phyloP scores from a whole-genome alignment of 129 eudicot species.

The Saussurea involucrata region DNA sequence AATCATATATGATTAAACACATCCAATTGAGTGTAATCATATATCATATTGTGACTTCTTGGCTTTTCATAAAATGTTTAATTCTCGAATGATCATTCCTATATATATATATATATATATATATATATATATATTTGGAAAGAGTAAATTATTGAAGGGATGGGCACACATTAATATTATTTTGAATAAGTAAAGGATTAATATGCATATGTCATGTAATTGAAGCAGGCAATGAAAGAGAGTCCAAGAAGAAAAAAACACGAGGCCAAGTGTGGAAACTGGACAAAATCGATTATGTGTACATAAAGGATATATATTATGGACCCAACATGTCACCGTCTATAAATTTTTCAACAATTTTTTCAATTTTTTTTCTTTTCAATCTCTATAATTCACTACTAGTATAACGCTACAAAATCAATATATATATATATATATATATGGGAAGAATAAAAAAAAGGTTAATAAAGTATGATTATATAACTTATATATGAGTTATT shows the following conservation, averaged over 20 bases:
- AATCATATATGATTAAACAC: too few species aligned
- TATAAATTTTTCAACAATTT: not conserved
- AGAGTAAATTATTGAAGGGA: conserved; percentile 2
- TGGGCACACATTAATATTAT: conserved; percentile 1
- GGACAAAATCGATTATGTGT: not conserved
- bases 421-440: too few species aligned
- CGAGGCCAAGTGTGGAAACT: conserved; percentile 1
- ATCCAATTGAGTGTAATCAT: too few species aligned
- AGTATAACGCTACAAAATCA: not conserved
- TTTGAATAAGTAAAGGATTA: not conserved
- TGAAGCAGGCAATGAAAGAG: conserved; percentile 2
- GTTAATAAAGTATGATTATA: too few species aligned
- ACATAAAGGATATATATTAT: not conserved
- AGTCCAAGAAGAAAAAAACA: conserved; percentile 17
- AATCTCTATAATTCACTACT: not conserved
- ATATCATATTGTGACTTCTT: too few species aligned
- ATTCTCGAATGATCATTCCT: too few species aligned
- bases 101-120: too few species aligned
- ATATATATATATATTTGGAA: not conserved
- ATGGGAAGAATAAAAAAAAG: too few species aligned
- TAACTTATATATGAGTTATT: too few species aligned
- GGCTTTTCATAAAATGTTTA: too few species aligned
- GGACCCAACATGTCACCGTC: conserved; percentile 9
- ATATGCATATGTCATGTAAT: conserved; percentile 11
- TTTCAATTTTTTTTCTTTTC: not conserved